Evolutionary conservation across 139 green algal species (phyloP).

Genomic region (Volvox africanus): DNA sequence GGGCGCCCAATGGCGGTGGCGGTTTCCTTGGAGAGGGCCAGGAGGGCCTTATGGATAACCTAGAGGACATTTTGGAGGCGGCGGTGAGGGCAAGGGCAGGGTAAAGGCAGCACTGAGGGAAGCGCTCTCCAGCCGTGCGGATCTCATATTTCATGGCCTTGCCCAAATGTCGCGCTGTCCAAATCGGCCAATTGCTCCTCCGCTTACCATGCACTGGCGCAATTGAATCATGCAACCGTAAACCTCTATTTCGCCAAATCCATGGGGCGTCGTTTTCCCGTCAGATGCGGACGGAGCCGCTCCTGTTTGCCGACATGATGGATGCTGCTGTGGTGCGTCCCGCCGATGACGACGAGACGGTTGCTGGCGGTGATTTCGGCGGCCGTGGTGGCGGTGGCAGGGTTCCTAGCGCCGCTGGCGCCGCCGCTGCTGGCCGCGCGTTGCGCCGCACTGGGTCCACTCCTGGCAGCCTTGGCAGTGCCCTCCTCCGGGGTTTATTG

Average conservation of each 20-base stretch:
- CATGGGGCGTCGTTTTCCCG: no score
- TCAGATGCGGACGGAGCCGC: constrained; percentile 20
- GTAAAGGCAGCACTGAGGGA: no score
- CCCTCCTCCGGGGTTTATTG: constrained; percentile 11
- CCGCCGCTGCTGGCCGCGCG: background rate
- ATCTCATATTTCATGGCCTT: no score
- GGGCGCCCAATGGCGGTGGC: background rate
- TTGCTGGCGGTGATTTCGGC: no score
- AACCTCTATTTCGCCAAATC: no score
- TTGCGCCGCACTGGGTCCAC: background rate
- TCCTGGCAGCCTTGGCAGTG: background rate
- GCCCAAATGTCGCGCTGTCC: no score
- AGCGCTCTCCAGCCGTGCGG: no score
- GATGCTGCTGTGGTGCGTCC: constrained; percentile 16
- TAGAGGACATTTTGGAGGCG: constrained; percentile 31
- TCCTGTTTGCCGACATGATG: constrained; percentile 30
- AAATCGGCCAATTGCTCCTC: no score
- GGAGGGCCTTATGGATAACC: background rate
- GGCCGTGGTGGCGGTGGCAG: background rate
- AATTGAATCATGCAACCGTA: no score
- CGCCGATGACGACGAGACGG: background rate
- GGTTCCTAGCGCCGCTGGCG: background rate
- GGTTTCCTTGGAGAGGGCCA: background rate
- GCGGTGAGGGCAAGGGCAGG: background rate
- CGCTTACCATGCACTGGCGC: no score